Evolutionary conservation across 1,139 yeast species (phyloP), one percentile per base, ranked within the genome.

Genomic region (Casaregolazyma suthepensis): DNA sequence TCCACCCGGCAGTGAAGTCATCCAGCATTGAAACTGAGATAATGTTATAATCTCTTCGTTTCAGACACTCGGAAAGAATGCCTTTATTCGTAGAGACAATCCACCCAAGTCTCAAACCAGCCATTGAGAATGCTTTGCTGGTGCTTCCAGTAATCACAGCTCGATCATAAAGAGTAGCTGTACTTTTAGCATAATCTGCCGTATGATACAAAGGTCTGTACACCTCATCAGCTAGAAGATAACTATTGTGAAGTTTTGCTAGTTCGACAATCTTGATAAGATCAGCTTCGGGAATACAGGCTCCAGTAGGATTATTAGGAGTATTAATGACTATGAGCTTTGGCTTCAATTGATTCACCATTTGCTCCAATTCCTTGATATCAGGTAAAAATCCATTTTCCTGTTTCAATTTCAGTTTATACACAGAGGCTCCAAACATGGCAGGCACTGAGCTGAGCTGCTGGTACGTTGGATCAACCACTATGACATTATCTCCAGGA

Each of bases 81-180:
- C 53, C 51, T 22, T 57, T 56, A 58, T 76, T 71, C 38, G 68
- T 66, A 7, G 77, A 62, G 1, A 73, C 77, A 12, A 80, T 66
- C 84, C 85, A 80, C 5, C 85, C 84, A 35, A 79, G 54, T 48
- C 85, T 67, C 29, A 80, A 64, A 1, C 84, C 84, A 5, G 85
- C 84, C 53, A 79, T 66, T 0, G 83, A 73, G 60, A 75, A 80
- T 1, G 83, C 81, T 61, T 80, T 80, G 31, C 83, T 79, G 66
- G 75, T 75, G 2, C 82, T 77, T 5, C 80, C 74, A 0, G 83
- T 78, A 9, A 78, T 72, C 43, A 80, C 70, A 2, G 79, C 75
- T 55, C 72, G 73, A 1, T 71, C 71, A 57, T 78, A 78, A 42
- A 78, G 66, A 29, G 74, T 70, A 5, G 76, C 72, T 17, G 77